Evolutionary conservation across 345 rosid species (phyloP), one percentile per base, ranked within the genome.

Genomic region (Eucalyptus decipiens): DNA sequence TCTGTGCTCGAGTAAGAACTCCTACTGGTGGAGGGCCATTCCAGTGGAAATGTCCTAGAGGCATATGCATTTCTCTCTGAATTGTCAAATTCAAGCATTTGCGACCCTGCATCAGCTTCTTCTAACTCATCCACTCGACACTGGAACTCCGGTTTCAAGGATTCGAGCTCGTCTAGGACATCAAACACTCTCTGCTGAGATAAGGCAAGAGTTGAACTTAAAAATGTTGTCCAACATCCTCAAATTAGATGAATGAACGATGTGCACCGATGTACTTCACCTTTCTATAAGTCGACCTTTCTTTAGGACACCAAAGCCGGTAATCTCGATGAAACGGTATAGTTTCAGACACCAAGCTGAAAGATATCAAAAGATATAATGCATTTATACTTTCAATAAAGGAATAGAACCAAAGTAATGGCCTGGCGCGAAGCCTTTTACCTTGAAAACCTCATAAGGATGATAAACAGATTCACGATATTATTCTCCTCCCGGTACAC

Each of bases 341-440:
- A 19, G 99, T 98, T 91, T 98, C 99, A 62, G 98, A 95, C 45
- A 97, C 96, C 96, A 98, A 95, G 94, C 99, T 98, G 94, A 52
- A 58, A 56, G 86, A 81, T 60, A 23, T 67, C 49, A 56, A 86
- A 86, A 67, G 72, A 86, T 52, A 86, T 90, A 40, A 88, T 43
- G 8, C 45, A 89, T 32, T n/a, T 4, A 48, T 80, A 80, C 80
- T 69, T 24, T 37, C 28, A 58, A 47, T 34, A 72, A 30, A 80
- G 80, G 37, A 28, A 23, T 54, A 86, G 21, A 40, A 49, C 88
- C 87, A 86, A 88, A 34, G 51, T 28, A 45, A 80, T 21, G 49
- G 49, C 48, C 52, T 62, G 51, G n/a, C 51, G 49, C 80, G 87
- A 81, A 48, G 37, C 80, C 50, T 88, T 37, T 89, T 89, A 98